These are phyloP conservation scores for Syzygium syzygioides DNA, from an alignment of 441 rosid species.

Conservation along the genomic window DNA sequence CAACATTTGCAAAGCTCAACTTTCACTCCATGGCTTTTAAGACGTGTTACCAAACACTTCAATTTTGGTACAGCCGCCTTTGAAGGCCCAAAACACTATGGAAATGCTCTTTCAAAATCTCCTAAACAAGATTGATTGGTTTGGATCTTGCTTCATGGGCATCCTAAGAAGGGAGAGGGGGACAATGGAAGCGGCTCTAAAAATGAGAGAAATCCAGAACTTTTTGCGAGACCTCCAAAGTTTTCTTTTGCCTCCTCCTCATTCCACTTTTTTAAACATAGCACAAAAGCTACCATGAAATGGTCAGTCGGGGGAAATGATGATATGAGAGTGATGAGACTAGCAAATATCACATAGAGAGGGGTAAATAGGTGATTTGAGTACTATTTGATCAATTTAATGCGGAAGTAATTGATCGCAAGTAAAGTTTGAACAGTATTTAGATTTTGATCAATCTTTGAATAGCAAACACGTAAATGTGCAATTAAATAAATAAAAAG, in stretches of 20 bases:
- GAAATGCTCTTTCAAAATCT: background rate
- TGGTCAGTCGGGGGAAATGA: background rate
- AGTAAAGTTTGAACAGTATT: too few relatives aligned
- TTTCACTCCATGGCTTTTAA: background rate
- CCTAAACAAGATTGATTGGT: background rate
- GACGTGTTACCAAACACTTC: background rate
- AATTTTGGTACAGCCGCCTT: background rate
- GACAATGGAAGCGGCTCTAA: background rate
- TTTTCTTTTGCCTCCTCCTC: background rate
- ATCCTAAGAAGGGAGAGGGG: background rate
- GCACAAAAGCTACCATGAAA: background rate
- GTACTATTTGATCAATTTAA: too few relatives aligned
- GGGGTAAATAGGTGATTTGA: too few relatives aligned
- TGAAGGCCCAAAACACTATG: background rate
- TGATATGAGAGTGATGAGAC: background rate
- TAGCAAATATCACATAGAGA: too few relatives aligned
- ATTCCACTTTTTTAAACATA: background rate
- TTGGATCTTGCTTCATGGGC: background rate
- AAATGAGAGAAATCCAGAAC: background rate
- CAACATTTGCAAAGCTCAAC: background rate
- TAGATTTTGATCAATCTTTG: too few relatives aligned
- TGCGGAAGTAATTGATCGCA: too few relatives aligned
- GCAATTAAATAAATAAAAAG: too few relatives aligned
- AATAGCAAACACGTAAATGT: too few relatives aligned
- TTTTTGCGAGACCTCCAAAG: background rate